These are phyloP conservation scores for Athelia sp. DNA, from an alignment of 1,284 basidiomycete species.

Conservation along the genomic window DNA sequence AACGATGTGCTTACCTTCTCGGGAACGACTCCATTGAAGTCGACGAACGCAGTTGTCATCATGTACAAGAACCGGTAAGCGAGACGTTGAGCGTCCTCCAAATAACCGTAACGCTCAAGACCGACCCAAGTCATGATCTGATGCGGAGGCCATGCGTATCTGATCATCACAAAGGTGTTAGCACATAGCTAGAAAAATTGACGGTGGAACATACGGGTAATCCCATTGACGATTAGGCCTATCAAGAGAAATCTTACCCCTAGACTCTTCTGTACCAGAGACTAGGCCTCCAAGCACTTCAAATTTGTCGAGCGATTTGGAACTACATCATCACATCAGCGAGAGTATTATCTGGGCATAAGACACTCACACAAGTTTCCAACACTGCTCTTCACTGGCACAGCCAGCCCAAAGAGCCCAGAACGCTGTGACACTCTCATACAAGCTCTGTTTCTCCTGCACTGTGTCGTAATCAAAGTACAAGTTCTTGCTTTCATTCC, in stretches of 20 bases:
- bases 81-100: constrained; percentile 89
- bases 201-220: constrained; percentile 60
- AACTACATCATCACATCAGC: constrained; percentile 36
- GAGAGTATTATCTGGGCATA: constrained; percentile 5
- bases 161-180: constrained; percentile 20
- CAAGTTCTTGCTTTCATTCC: constrained; percentile 93
- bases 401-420: constrained; percentile 98
- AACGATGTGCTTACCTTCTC: constrained; percentile 73
- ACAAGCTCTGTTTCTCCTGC: constrained; percentile 85
- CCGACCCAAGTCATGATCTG: constrained; percentile 98
- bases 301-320: constrained; percentile 88
- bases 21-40: constrained; percentile 96
- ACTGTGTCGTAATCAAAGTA: constrained; percentile 98
- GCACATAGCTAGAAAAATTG: constrained; percentile 6
- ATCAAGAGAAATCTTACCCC: constrained; percentile 92
- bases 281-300: constrained; percentile 96
- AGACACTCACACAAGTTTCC: constrained; percentile 78
- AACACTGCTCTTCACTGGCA: constrained; percentile 91
- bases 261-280: constrained; percentile 94
- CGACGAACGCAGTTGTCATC: constrained; percentile 90
- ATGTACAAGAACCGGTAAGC: constrained; percentile 98
- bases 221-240: constrained; percentile 99
- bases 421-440: constrained; percentile 93
- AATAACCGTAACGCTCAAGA: constrained; percentile 91
- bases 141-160: constrained; percentile 88